Conservation (phyloP, 2,329 filamentous ascomycete genomes). For the Fusarium zealandicum region DNA sequence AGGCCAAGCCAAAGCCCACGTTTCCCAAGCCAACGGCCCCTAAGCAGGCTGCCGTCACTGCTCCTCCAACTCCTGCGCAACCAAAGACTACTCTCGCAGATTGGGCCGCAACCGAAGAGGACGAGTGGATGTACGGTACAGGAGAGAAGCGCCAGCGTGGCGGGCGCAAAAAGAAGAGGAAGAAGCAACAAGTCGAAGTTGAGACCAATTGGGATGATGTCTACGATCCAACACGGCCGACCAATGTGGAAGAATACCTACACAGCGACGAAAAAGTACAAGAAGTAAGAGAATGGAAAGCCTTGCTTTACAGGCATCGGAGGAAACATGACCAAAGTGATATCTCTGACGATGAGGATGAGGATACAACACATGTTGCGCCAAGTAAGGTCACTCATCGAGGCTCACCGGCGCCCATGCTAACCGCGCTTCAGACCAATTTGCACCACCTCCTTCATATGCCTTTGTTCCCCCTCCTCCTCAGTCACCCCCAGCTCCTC, state of each 20-base stretch:
- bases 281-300: slow-evolving; percentile 87
- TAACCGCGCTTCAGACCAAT: slow-evolving; percentile 56
- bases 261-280: slow-evolving; percentile 82
- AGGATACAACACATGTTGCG: slow-evolving; percentile 38
- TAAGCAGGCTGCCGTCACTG: slow-evolving; percentile 44
- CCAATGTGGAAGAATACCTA: slow-evolving; percentile 84
- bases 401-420: slow-evolving; percentile 4
- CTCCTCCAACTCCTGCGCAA: slow-evolving; percentile 47
- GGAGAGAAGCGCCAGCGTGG: slow-evolving; percentile 75
- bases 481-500: slow-evolving; percentile 54
- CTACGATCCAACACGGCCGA: slow-evolving; percentile 84
- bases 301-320: slow-evolving; percentile 76
- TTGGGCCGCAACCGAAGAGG: slow-evolving; percentile 79
- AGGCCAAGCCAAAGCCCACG: slow-evolving; percentile 65
- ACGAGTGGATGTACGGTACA: slow-evolving; percentile 75
- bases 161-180: slow-evolving; percentile 79
- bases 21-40: slow-evolving; percentile 56
- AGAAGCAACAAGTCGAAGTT: slow-evolving; percentile 62
- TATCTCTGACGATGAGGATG: slow-evolving; percentile 51
- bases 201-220: slow-evolving; percentile 90
- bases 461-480: slow-evolving; percentile 64
- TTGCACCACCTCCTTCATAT: slow-evolving; percentile 65
- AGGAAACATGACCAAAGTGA: slow-evolving; percentile 53
- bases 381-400: slow-evolving; percentile 45
- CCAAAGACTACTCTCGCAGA: slow-evolving; percentile 78